Conservation (phyloP, 164 flowering plant species). For the Magnolia sinica region DNA sequence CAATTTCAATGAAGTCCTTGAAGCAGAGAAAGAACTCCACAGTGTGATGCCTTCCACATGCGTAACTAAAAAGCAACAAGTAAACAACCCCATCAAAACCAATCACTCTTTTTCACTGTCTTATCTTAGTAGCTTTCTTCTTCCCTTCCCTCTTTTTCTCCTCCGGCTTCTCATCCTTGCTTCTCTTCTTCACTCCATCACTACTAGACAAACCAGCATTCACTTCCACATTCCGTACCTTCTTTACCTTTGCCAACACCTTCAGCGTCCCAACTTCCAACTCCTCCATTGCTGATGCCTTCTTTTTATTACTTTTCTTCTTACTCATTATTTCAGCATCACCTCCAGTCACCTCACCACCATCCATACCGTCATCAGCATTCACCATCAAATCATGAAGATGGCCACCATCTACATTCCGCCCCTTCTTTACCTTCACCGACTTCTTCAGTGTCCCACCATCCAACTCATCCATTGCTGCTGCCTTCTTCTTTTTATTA, state of each 20-base stretch:
- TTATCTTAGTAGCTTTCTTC: slow-evolving; percentile 23
- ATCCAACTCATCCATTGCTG: slow-evolving; percentile 7
- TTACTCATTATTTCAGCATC: slow-evolving; percentile 13
- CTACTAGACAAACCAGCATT: background rate
- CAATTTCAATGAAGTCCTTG: slow-evolving; percentile 2
- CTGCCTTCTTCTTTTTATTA: slow-evolving; percentile 18
- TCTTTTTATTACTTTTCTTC: slow-evolving; percentile 20
- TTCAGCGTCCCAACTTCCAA: slow-evolving; percentile 1
- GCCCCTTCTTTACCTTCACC: slow-evolving; percentile 17
- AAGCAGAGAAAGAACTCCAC: background rate
- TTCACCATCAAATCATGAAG: slow-evolving; percentile 7
- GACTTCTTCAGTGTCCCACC: slow-evolving; percentile 12
- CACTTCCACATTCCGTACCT: slow-evolving; percentile 9
- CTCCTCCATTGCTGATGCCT: slow-evolving; percentile 9
- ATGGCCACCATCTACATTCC: too few species aligned
- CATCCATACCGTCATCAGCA: background rate
- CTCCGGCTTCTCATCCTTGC: slow-evolving; percentile 15
- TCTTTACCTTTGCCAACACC: slow-evolving; percentile 16
- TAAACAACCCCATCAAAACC: background rate
- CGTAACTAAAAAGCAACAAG: background rate
- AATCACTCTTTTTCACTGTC: background rate
- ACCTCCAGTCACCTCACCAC: background rate
- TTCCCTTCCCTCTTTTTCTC: slow-evolving; percentile 21
- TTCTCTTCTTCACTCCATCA: slow-evolving; percentile 17
- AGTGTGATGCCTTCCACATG: background rate